Percentiles rank a stretch among this genome's conserved stretches.
Evolutionary conservation across 1,284 basidiomycete species (phyloP).

Genomic region (Polyporus tsugae): DNA sequence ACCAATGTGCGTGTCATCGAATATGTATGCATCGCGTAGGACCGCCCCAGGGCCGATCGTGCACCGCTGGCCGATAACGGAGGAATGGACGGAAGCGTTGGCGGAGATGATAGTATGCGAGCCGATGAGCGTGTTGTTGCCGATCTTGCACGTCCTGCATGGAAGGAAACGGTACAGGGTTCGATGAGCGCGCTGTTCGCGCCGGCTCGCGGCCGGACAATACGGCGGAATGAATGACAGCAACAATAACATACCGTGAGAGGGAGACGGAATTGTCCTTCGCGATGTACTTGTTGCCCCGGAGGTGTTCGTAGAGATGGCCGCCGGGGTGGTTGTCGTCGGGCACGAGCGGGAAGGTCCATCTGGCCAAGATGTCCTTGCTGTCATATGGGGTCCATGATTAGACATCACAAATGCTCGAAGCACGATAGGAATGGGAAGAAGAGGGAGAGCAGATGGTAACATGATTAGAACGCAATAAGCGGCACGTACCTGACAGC

Average conservation of each 20-base stretch:
- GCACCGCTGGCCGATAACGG: conserved; percentile 82
- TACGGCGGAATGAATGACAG: background rate
- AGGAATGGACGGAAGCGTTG: conserved; percentile 68
- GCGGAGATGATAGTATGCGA: conserved; percentile 71
- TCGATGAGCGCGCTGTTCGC: background rate
- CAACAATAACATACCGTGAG: conserved; percentile 63
- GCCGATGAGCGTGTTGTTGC: conserved; percentile 85
- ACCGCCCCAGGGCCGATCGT: conserved; percentile 69
- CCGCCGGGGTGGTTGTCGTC: conserved; percentile 91
- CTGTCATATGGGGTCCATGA: conserved; percentile 48
- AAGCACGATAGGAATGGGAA: background rate
- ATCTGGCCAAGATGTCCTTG: conserved; percentile 91
- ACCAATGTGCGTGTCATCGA: conserved; percentile 84
- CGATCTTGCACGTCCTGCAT: conserved; percentile 80
- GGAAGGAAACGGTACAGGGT: conserved; percentile 10
- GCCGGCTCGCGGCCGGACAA: background rate
- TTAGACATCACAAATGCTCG: conserved; percentile 1
- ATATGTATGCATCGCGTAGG: conserved; percentile 83
- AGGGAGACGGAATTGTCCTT: conserved; percentile 77
- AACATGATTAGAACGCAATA: background rate
- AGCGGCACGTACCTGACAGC: conserved; percentile 70
- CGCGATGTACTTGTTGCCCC: conserved; percentile 89
- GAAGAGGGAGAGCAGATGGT: background rate
- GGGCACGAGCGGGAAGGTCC: conserved; percentile 95
- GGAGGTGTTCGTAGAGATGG: conserved; percentile 82